phyloP scores from a whole-genome alignment of 495 filamentous ascomycete genomes.

The Evansstolkia leycettana region DNA sequence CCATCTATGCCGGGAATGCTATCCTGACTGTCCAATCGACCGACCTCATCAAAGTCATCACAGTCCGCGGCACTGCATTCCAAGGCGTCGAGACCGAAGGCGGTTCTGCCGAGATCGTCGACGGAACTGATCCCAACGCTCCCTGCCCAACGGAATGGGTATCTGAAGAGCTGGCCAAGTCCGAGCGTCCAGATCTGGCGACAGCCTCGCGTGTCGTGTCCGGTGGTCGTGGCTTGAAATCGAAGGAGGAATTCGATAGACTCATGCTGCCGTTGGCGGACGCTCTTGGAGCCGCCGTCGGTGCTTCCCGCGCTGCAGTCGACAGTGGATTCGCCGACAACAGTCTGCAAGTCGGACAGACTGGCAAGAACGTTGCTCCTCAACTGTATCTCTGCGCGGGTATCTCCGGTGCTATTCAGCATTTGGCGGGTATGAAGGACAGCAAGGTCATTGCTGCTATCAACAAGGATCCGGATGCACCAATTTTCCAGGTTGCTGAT shows the following conservation, averaged over 20 bases:
- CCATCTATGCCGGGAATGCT: slow-evolving; percentile 95
- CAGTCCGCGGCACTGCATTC: slow-evolving; percentile 88
- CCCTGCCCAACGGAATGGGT: slow-evolving; percentile 72
- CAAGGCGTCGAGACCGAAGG: slow-evolving; percentile 36
- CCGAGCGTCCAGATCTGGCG: slow-evolving; percentile 88
- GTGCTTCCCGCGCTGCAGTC: slow-evolving; percentile 87
- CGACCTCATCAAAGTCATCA: slow-evolving; percentile 79
- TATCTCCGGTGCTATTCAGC: slow-evolving; percentile 95
- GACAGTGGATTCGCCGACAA: slow-evolving; percentile 99
- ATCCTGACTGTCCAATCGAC: slow-evolving; percentile 92
- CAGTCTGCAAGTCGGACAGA: slow-evolving; percentile 95
- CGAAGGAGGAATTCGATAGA: slow-evolving; percentile 90
- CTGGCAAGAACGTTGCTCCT: slow-evolving; percentile 94
- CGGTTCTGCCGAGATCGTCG: slow-evolving; percentile 33
- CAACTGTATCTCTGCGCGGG: slow-evolving; percentile 91
- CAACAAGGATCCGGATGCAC: slow-evolving; percentile 94
- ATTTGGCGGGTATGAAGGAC: slow-evolving; percentile 99
- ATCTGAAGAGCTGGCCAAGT: slow-evolving; percentile 84
- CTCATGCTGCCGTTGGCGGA: slow-evolving; percentile 88
- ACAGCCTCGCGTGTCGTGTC: slow-evolving; percentile 84
- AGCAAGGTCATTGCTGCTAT: slow-evolving; percentile 99
- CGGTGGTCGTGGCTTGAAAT: slow-evolving; percentile 88
- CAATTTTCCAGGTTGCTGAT: slow-evolving; percentile 97
- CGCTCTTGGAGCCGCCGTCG: slow-evolving; percentile 82
- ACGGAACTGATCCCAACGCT: slow-evolving; percentile 46